phyloP scores from a whole-genome alignment of 148 eudicot genomes.

The Vaccinium myrtillus region DNA sequence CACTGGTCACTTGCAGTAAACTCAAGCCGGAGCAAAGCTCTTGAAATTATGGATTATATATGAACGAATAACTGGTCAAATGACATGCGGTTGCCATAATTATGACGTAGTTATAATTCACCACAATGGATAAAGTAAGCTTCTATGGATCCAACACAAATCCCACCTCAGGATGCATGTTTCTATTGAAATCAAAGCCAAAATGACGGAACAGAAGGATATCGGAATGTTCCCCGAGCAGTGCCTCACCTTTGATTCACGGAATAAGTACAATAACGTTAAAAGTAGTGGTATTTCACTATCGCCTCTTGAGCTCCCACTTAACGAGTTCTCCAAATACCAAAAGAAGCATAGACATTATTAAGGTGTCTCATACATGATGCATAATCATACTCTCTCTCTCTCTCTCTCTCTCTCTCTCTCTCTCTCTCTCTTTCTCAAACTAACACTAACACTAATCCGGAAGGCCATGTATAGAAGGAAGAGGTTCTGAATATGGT shows the following conservation, averaged over 20 bases:
- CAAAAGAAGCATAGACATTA: background rate
- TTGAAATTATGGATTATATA: background rate
- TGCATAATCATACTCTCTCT: background rate
- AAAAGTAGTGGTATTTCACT: no score
- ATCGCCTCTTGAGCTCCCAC: no score
- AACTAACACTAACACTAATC: background rate
- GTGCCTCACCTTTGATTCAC: no score
- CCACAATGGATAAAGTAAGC: background rate
- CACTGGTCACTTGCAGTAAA: no score
- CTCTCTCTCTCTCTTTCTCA: background rate
- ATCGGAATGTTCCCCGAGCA: background rate
- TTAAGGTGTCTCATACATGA: background rate
- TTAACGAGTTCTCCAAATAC: no score
- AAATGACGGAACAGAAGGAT: background rate
- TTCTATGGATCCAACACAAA: background rate
- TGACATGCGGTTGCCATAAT: background rate
- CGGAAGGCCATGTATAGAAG: background rate
- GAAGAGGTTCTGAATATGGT: background rate
- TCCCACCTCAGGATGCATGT: background rate
- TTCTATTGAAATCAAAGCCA: background rate
- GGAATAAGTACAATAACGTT: no score
- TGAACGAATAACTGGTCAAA: background rate
- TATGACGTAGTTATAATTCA: background rate
- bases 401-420: slow-evolving; percentile 11
- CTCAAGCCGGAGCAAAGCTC: no score